Evolutionary conservation across 257 asterid species (phyloP).

Genomic region (Solanum pinnatisectum): DNA sequence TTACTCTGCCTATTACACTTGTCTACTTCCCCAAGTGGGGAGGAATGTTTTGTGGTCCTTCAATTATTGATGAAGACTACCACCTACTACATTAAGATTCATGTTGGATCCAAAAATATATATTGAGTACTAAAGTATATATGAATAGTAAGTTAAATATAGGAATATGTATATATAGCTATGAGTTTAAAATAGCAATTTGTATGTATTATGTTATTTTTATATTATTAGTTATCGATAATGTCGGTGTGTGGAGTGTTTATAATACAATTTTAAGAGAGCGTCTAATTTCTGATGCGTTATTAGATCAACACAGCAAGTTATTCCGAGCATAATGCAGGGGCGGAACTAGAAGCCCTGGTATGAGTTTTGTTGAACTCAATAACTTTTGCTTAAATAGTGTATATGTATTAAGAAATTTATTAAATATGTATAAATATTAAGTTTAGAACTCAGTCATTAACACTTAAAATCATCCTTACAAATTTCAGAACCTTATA

Average conservation of each 20-base stretch:
- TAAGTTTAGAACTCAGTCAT: neutral
- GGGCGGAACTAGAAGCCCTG: neutral
- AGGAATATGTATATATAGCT: neutral
- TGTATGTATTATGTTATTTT: neutral
- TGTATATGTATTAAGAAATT: too few species aligned
- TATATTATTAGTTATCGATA: neutral
- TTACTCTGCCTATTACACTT: conserved; percentile 24
- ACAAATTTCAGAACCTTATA: too few species aligned
- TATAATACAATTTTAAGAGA: neutral
- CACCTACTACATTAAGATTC: neutral
- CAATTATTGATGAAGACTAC: neutral
- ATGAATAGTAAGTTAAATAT: neutral
- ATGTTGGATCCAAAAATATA: neutral
- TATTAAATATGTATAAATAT: neutral
- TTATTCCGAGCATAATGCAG: neutral
- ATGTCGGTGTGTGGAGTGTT: neutral
- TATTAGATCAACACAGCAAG: neutral
- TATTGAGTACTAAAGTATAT: neutral
- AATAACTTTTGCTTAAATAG: too few species aligned
- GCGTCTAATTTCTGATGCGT: neutral
- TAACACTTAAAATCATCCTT: too few species aligned
- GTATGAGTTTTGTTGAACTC: neutral
- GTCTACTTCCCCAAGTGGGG: conserved; percentile 45
- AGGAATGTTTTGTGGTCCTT: conserved; percentile 43
- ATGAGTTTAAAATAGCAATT: neutral